A percentile compares a stretch with the other conserved stretches of the same genome.
These are phyloP conservation scores for Anastatica hierochuntica DNA, from an alignment of 345 rosid genomes.

Conservation along the genomic window DNA sequence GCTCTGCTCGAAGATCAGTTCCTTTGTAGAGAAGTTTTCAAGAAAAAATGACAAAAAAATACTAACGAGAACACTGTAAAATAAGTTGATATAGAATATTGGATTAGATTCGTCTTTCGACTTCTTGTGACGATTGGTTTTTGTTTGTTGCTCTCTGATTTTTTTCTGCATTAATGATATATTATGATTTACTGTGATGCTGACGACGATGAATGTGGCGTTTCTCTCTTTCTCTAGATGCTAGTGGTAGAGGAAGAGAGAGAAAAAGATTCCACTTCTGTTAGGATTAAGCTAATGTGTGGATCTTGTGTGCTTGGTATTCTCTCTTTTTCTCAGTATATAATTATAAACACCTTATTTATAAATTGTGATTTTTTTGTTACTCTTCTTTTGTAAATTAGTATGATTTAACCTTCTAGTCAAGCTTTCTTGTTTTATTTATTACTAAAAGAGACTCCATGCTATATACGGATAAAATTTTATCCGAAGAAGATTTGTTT, in stretches of 20 bases:
- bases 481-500: too few relatives aligned
- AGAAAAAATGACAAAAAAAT: too few relatives aligned
- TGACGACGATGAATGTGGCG: constrained; percentile 12
- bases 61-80: too few relatives aligned
- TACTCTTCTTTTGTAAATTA: too few relatives aligned
- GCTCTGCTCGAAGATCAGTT: neutral
- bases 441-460: too few relatives aligned
- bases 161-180: neutral
- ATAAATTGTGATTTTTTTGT: neutral
- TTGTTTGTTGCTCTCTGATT: neutral
- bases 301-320: constrained; percentile 39
- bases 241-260: constrained; percentile 2
- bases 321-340: constrained; percentile 13
- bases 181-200: neutral
- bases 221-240: neutral
- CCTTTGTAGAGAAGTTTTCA: neutral
- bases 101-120: constrained; percentile 16
- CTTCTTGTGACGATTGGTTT: constrained; percentile 13
- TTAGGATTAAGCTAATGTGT: constrained; percentile 29
- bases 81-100: neutral
- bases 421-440: too few relatives aligned
- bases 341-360: too few relatives aligned
- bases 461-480: too few relatives aligned
- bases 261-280: constrained; percentile 43
- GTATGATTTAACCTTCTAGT: too few relatives aligned